Percentiles rank a stretch among this genome's conserved stretches.
These are phyloP conservation scores for Apiotrichum mycotoxinovorans DNA, from an alignment of 1,284 basidiomycete genomes.

Conservation along the genomic window DNA sequence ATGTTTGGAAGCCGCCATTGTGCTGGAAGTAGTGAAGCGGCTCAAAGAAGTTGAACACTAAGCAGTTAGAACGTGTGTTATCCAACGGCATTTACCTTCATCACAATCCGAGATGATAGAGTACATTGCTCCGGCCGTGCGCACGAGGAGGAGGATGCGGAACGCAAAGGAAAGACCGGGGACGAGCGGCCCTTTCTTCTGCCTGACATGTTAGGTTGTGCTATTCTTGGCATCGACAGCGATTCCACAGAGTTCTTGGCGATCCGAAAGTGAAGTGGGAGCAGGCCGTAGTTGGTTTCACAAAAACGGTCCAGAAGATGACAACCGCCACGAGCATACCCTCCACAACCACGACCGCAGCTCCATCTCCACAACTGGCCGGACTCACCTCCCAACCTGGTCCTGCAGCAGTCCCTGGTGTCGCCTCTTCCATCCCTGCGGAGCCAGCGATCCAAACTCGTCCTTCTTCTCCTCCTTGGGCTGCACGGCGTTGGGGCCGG, in stretches of 20 bases:
- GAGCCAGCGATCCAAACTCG: conserved; percentile 42
- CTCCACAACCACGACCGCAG: background rate
- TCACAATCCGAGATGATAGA: conserved; percentile 95
- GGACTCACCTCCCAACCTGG: conserved; percentile 41
- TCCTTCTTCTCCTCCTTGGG: conserved; percentile 30
- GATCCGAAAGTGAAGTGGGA: no score
- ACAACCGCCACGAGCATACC: background rate
- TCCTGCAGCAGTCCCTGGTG: conserved; percentile 51
- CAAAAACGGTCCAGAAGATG: no score
- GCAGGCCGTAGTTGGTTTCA: background rate
- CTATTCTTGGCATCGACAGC: no score
- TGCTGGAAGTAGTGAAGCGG: conserved; percentile 84
- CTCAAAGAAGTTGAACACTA: conserved; percentile 99
- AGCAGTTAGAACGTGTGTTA: background rate
- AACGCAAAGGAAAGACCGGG: conserved; percentile 79
- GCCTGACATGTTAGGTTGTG: conserved; percentile 22
- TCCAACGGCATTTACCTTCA: conserved; percentile 63
- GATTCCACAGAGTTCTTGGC: no score
- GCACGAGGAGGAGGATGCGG: conserved; percentile 74
- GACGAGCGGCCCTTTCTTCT: conserved; percentile 61
- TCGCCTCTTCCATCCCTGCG: conserved; percentile 43
- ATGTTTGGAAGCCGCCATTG: conserved; percentile 90
- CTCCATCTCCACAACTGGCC: background rate
- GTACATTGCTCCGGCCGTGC: conserved; percentile 88
- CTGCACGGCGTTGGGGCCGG: conserved; percentile 36